phyloP scores from a whole-genome alignment of 495 filamentous ascomycete genomes.

The Trichoderma reesei region DNA sequence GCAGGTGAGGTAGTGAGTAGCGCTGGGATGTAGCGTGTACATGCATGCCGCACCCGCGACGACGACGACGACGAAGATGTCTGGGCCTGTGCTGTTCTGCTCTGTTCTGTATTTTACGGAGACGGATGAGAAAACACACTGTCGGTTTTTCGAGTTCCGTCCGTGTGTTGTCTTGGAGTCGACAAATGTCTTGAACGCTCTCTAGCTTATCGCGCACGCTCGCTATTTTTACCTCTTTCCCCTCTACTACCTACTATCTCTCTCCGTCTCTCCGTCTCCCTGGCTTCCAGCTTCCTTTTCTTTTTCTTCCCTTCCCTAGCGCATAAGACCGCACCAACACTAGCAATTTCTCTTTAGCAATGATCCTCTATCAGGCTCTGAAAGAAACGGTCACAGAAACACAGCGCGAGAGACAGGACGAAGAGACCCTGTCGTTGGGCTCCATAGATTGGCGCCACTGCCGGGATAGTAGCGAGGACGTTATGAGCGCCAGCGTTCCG shows the following conservation, averaged over 20 bases:
- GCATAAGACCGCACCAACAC: too few relatives aligned
- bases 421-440: not conserved
- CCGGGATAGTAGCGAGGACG: not conserved
- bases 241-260: too few relatives aligned
- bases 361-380: not conserved
- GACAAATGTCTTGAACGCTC: not conserved
- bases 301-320: not conserved
- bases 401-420: not conserved
- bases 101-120: not conserved
- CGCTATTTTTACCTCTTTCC: not conserved
- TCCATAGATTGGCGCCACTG: conserved; percentile 7
- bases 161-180: not conserved
- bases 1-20: too few relatives aligned
- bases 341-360: too few relatives aligned
- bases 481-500: not conserved
- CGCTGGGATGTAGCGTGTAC: too few relatives aligned
- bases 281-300: not conserved
- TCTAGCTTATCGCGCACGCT: not conserved
- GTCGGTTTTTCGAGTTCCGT: too few relatives aligned
- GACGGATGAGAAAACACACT: not conserved
- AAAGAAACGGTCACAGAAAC: too few relatives aligned
- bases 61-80: too few relatives aligned
- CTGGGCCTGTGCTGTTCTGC: too few relatives aligned
- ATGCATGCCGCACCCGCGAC: too few relatives aligned
- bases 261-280: not conserved